Evolutionary conservation across 371 early-diverging fungal genomes (phyloP).

Genomic region (Circinella umbellata): DNA sequence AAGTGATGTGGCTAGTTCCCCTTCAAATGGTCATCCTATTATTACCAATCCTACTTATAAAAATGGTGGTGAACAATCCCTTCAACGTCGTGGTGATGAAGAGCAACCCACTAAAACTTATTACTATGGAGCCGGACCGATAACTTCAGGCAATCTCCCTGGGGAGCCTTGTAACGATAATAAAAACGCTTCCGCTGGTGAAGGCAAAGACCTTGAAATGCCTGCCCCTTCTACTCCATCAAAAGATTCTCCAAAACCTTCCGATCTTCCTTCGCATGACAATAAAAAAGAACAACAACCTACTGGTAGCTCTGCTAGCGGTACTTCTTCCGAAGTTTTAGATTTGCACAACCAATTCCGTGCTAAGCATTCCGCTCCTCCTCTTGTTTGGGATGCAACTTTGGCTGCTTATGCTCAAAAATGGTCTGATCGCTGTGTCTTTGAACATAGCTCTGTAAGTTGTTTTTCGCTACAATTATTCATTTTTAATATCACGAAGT

Average conservation of each 20-base stretch:
- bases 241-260: not conserved
- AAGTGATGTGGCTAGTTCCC: not conserved
- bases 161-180: not conserved
- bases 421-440: conserved; percentile 47
- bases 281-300: not conserved
- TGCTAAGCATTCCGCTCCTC: conserved; percentile 46
- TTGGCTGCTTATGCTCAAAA: conserved; percentile 51
- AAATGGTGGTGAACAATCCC: too few species aligned
- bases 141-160: not conserved
- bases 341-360: conserved; percentile 51
- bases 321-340: conserved; percentile 17
- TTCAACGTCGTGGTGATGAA: too few species aligned
- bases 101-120: too few species aligned
- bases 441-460: conserved; percentile 39
- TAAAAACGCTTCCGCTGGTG: not conserved
- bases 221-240: not conserved
- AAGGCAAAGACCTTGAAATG: not conserved
- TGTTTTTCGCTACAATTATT: not conserved
- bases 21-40: not conserved
- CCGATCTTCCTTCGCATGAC: not conserved
- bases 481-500: too few species aligned
- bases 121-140: too few species aligned
- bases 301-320: not conserved
- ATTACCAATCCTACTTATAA: not conserved
- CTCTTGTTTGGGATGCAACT: conserved; percentile 46